Percentiles rank a stretch among this genome's conserved stretches.
Evolutionary conservation across 2,329 filamentous ascomycete species (phyloP).

Genomic region (Volutella citrinella): DNA sequence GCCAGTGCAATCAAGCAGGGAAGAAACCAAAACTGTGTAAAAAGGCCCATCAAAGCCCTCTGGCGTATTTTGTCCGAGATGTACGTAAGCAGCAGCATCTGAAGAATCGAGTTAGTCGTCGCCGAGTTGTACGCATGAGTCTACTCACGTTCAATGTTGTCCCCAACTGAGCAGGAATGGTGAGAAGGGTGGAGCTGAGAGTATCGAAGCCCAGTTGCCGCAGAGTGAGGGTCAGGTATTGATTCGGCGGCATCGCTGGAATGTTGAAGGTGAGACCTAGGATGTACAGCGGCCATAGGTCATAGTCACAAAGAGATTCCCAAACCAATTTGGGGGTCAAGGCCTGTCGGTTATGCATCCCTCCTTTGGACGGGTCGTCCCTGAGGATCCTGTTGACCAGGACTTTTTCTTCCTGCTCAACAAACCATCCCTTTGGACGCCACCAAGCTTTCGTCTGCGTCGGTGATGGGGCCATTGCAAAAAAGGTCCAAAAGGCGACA

Average conservation of each 20-base stretch:
- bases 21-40: constrained; percentile 55
- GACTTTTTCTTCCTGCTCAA: constrained; percentile 46
- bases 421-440: constrained; percentile 42
- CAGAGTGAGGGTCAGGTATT: constrained; percentile 49
- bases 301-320: constrained; percentile 54
- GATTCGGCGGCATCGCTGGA: constrained; percentile 41
- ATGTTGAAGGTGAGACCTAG: constrained; percentile 47
- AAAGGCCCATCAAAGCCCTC: constrained; percentile 35
- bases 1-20: constrained; percentile 50
- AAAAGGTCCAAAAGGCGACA: constrained; percentile 19
- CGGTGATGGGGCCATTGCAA: constrained; percentile 24
- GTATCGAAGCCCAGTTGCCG: constrained; percentile 28
- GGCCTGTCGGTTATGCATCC: constrained; percentile 55
- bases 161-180: constrained; percentile 12
- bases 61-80: constrained; percentile 41
- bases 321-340: constrained; percentile 46
- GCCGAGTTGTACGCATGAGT: no score
- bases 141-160: constrained; percentile 2
- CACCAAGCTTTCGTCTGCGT: constrained; percentile 53
- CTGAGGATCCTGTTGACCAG: constrained; percentile 54
- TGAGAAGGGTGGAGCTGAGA: constrained; percentile 36
- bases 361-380: constrained; percentile 56
- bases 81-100: constrained; percentile 11
- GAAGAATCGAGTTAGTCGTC: background rate
- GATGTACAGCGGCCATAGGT: constrained; percentile 54